phyloP scores from a whole-genome alignment of 441 rosid species.

The Adansonia madagascariensis region DNA sequence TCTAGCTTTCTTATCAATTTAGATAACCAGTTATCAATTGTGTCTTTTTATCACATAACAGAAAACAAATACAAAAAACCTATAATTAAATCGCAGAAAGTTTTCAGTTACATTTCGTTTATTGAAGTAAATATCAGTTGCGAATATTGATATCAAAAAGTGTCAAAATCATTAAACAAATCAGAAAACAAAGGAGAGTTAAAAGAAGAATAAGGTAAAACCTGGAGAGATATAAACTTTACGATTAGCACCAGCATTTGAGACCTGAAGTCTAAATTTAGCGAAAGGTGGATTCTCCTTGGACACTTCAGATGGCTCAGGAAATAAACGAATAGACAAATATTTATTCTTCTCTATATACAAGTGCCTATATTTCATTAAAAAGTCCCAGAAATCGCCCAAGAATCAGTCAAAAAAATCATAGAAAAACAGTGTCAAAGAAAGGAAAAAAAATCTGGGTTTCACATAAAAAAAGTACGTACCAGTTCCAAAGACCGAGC shows the following conservation, averaged over 20 bases:
- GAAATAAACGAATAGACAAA: slow-evolving; percentile 67
- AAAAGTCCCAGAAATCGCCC: no score
- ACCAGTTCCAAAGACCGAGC: slow-evolving; percentile 96
- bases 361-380: slow-evolving; percentile 52
- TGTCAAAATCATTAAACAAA: background rate
- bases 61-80: background rate
- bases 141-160: no score
- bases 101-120: no score
- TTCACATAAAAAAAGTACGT: background rate
- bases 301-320: slow-evolving; percentile 63
- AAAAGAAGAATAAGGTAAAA: slow-evolving; percentile 17
- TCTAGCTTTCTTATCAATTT: background rate
- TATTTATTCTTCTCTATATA: slow-evolving; percentile 81
- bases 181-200: background rate
- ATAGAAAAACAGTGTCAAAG: background rate
- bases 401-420: background rate
- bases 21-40: background rate
- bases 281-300: slow-evolving; percentile 83
- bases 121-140: no score
- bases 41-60: background rate
- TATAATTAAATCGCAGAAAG: background rate
- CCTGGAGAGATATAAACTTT: slow-evolving; percentile 60
- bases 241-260: slow-evolving; percentile 57
- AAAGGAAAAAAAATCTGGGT: background rate
- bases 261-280: slow-evolving; percentile 63